Conservation (phyloP, 805 yeast genomes). For the Ogataea haglerorum region DNA sequence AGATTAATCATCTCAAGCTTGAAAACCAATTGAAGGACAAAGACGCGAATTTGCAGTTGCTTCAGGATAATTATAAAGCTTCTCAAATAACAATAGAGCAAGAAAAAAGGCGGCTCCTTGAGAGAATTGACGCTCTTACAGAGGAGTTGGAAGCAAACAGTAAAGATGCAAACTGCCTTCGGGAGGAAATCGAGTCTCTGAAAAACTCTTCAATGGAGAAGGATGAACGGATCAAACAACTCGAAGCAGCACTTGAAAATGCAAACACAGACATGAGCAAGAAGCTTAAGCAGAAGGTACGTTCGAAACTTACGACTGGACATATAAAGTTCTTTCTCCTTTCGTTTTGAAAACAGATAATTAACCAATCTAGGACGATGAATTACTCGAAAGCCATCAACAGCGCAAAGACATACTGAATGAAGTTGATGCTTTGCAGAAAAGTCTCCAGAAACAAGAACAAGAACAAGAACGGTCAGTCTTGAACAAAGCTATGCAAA, state of each 20-base stretch:
- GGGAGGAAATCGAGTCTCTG: slow-evolving; percentile 32
- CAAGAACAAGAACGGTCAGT: not conserved
- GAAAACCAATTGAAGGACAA: slow-evolving; percentile 14
- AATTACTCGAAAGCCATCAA: not conserved
- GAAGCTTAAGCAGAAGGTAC: slow-evolving; percentile 32
- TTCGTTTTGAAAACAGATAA: not conserved
- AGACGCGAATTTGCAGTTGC: slow-evolving; percentile 4
- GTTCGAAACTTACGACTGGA: slow-evolving; percentile 12
- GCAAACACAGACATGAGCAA: slow-evolving; percentile 34
- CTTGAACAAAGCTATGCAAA: not conserved
- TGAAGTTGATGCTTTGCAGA: not conserved
- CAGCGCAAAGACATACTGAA: not conserved
- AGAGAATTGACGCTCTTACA: slow-evolving; percentile 22
- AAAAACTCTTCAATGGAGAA: slow-evolving; percentile 31
- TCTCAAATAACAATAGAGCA: slow-evolving; percentile 7
- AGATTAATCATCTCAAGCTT: slow-evolving; percentile 9
- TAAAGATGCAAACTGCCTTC: slow-evolving; percentile 13
- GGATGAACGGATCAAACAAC: slow-evolving; percentile 31
- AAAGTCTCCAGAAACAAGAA: not conserved
- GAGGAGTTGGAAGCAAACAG: slow-evolving; percentile 10
- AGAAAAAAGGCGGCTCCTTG: slow-evolving; percentile 17
- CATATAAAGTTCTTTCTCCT: not conserved
- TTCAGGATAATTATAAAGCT: slow-evolving; percentile 11
- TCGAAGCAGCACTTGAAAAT: slow-evolving; percentile 29
- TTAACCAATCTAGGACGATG: not conserved